A percentile compares a stretch with the other conserved stretches of the same genome.
These are phyloP conservation scores for Paraphaeosphaeria sporulosa DNA, from an alignment of 2,329 filamentous ascomycete genomes.

Conservation along the genomic window DNA sequence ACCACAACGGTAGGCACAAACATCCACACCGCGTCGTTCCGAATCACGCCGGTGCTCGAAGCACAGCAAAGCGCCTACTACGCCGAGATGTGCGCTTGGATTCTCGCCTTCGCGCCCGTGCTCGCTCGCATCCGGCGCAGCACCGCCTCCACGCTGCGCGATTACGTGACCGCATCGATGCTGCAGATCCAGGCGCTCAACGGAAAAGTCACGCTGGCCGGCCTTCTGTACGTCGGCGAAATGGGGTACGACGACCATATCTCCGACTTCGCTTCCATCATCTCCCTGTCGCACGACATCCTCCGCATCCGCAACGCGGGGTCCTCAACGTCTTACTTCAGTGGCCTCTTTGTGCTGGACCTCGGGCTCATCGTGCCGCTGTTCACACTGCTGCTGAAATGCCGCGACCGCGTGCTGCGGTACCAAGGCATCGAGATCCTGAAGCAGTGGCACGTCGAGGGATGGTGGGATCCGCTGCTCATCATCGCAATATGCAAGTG, in stretches of 20 bases:
- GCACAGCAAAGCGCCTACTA: constrained; percentile 4
- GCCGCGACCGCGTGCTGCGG: constrained; percentile 17
- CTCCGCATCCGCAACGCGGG: constrained; percentile 12
- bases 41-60: constrained; percentile 11
- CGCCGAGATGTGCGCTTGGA: constrained; percentile 18
- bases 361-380: constrained; percentile 20
- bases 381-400: constrained; percentile 19
- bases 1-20: constrained; percentile 16
- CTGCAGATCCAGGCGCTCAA: constrained; percentile 22
- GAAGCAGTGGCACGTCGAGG: constrained; percentile 22
- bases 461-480: constrained; percentile 24
- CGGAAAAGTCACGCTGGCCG: constrained; percentile 16
- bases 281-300: constrained; percentile 17
- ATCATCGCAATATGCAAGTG: constrained; percentile 17
- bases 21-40: constrained; percentile 17
- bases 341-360: constrained; percentile 20
- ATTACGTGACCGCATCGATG: constrained; percentile 18
- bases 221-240: constrained; percentile 17
- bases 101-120: constrained; percentile 18
- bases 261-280: constrained; percentile 17
- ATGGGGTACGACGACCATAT: constrained; percentile 17
- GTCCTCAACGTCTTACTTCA: constrained; percentile 9
- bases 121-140: constrained; percentile 11
- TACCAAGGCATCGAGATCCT: constrained; percentile 18
- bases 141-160: constrained; percentile 5